Base-by-base conservation (phyloP, 2,329 filamentous ascomycete species). In the Neofusicoccum laricinum region DNA sequence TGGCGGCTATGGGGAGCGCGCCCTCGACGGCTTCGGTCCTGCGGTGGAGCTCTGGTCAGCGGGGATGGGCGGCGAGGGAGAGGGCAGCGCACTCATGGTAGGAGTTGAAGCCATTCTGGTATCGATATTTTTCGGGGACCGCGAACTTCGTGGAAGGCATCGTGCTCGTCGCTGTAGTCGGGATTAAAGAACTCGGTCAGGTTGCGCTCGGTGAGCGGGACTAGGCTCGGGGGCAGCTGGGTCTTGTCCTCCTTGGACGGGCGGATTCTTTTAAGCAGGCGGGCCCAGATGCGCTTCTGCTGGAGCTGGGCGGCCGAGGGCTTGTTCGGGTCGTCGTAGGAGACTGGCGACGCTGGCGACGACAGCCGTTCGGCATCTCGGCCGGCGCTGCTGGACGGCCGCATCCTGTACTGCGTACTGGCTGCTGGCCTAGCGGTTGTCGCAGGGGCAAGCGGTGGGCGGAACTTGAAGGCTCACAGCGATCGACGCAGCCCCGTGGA, bases 21-120 rank as follows among this genome's bases (percentile, higher is more conserved):
- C 88, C 90, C 15, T 88, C 82, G 64, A 94, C 81, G 49, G 91
- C 91, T 81, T 95, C 91, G 48, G 90, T 87, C 74, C 90, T 93
- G 11, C 30, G 25, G 6, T 4, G 38, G 25, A 30, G 25, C 11
- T 46, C 68, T 53, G 67, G 63, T 50, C 30, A 30, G 50, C 25
- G 61, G 59, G 11, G 36, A 32, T 14, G n/a, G 17, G 14, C 25
- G 6, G 15, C 8, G 32, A 25, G 49, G 3, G 10, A 43, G 63
- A 72, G 43, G 48, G 43, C 19, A n/a, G 12, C 4, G 36, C 78
- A 93, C 90, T 94, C 90, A 75, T 92, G 86, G 74, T 93, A 89
- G 53, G 84, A 87, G 76, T 85, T 85, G 80, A 95, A 93, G 75
- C 91, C 91, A 80, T 88, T 90, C 72, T 88, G 88, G 77, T 95